Evolutionary conservation across 208 protist genomes (phyloP).

Genomic region (Leishmania lainsoni): DNA sequence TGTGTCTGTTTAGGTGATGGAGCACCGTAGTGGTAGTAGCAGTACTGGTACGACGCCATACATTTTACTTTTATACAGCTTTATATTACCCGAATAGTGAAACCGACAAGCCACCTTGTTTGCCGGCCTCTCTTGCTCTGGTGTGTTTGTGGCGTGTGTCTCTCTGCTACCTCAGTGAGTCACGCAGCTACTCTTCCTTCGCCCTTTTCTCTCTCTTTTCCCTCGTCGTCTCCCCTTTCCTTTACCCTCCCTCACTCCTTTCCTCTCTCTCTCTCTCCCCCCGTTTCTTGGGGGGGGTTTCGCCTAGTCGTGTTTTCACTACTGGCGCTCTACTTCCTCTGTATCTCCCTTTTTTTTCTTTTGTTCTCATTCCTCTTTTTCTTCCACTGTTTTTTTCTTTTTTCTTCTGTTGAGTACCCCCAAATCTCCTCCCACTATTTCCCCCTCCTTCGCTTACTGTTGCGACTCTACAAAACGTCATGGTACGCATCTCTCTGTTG

Average conservation of each 20-base stretch:
- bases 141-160: background rate
- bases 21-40: background rate
- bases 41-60: background rate
- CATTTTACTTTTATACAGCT: background rate
- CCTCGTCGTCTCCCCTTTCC: background rate
- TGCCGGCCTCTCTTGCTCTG: background rate
- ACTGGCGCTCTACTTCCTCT: background rate
- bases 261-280: too few relatives aligned
- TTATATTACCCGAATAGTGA: background rate
- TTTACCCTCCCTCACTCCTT: background rate
- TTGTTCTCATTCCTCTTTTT: background rate
- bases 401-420: background rate
- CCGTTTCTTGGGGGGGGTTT: background rate
- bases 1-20: background rate
- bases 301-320: background rate
- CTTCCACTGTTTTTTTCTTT: background rate
- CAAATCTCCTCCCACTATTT: background rate
- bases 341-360: slow-evolving; percentile 5
- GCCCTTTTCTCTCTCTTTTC: background rate
- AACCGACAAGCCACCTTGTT: background rate
- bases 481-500: background rate
- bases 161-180: background rate
- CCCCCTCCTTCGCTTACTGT: background rate
- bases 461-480: background rate
- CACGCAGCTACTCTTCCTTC: background rate